Evolutionary conservation across 257 asterid genomes (phyloP), one percentile per base, ranked within the genome.

Genomic region (Penstemon newberryi): DNA sequence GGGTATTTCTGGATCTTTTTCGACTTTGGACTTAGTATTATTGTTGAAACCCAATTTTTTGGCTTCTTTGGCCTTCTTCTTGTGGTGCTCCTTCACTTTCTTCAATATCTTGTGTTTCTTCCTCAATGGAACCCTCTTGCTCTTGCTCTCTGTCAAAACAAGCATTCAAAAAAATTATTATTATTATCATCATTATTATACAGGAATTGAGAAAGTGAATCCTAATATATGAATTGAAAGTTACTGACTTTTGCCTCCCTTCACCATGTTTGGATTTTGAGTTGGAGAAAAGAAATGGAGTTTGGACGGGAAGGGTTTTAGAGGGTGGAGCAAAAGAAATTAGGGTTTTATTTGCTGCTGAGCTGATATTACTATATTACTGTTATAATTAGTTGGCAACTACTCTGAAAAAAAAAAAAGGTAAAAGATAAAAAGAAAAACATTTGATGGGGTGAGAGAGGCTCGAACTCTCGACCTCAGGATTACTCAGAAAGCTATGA

Each of bases 1-100:
- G 45, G 99, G 97, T 46, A 93, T 88, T 0, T 96, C 99, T 0
- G 95, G 96, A 67, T 90, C 99, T 86, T 93, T 88, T 75, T 93
- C 95, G 4, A 73, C 87, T 78, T 82, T 90, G 1, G 82, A 69
- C 77, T 90, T 90, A 2, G 82, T 70, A 76, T 90, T 90, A 76
- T 77, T 78, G 66, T 82, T 49, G 41, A 78, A 33, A 3, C 94
- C 97, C 55, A 82, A 78, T 69, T 90, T 90, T 74, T 93, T 88
- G 0, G 99, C 97, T 58, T 84, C 96, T 66, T 93, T 88, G 4
- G 86, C 86, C 84, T 93, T 90, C 87, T 90, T 90, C 88, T 75
- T 90, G 73, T 90, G 92, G 73, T 93, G 99, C 76, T 93, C 96
- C 76, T 93, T 93, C 70, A 88, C 96, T 74, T 85, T 93, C 77